Conservation (phyloP, 2,329 filamentous ascomycete species). For the Graphiopsis chlorocephala region DNA sequence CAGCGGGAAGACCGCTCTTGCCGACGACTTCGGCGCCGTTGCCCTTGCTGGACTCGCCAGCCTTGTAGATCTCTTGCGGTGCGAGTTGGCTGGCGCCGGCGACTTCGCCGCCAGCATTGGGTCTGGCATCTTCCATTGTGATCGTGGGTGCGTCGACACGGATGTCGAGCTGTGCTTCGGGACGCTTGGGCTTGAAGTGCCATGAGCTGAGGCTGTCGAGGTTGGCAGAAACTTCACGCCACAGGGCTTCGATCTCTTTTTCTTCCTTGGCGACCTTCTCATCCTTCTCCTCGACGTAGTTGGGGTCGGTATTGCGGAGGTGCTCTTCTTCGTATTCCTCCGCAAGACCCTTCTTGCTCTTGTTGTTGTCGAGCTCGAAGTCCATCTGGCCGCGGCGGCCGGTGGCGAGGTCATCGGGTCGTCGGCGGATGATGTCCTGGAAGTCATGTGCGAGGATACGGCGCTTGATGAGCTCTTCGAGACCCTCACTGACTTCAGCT, state of each 20-base stretch:
- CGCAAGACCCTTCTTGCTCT: constrained; percentile 81
- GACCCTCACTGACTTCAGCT: constrained; percentile 81
- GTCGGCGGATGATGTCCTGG: constrained; percentile 81
- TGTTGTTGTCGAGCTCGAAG: constrained; percentile 80
- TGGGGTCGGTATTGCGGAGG: constrained; percentile 71
- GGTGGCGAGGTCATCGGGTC: constrained; percentile 68
- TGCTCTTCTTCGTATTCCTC: constrained; percentile 95
- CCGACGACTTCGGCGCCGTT: constrained; percentile 66
- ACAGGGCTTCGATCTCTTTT: constrained; percentile 75
- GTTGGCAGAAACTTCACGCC: constrained; percentile 74
- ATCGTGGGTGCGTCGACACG: constrained; percentile 89
- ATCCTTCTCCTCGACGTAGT: constrained; percentile 76
- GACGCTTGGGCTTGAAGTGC: constrained; percentile 90
- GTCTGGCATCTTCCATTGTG: constrained; percentile 91
- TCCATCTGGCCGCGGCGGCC: constrained; percentile 64
- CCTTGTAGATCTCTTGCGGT: constrained; percentile 89
- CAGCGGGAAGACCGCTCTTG: constrained; percentile 73
- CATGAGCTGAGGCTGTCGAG: constrained; percentile 89
- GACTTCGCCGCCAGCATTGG: constrained; percentile 74
- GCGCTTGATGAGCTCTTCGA: constrained; percentile 91
- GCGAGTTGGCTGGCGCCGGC: constrained; percentile 71
- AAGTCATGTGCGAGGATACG: constrained; percentile 88
- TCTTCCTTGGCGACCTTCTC: constrained; percentile 75
- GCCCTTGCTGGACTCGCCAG: constrained; percentile 60
- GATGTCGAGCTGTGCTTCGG: constrained; percentile 77